Percentiles rank a stretch among this genome's conserved stretches.
Conservation (phyloP, 768 basidiomycete genomes). For the Tulasnella sp. region DNA sequence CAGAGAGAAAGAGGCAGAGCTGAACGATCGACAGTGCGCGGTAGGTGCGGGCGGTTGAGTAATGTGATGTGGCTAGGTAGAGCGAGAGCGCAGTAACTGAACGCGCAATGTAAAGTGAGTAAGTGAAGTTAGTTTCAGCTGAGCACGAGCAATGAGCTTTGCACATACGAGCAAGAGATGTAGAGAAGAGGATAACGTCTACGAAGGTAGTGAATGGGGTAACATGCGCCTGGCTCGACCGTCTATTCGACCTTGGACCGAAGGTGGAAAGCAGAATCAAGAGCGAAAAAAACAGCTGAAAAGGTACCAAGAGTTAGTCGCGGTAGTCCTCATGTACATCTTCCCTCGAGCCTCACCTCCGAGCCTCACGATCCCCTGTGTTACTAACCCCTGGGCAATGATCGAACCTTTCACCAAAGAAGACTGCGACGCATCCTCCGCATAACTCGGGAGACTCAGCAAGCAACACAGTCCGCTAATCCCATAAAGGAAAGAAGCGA, state of each 20-base stretch:
- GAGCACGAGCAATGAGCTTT: too few relatives aligned
- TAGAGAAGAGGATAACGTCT: too few relatives aligned
- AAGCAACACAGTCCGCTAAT: background rate
- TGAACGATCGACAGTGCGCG: background rate
- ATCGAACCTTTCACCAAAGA: background rate
- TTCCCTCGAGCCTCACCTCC: background rate
- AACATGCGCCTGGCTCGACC: background rate
- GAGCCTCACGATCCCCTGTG: background rate
- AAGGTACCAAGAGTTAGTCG: background rate
- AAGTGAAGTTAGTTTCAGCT: too few relatives aligned
- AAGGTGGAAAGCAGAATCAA: background rate
- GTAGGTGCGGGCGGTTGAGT: too few relatives aligned
- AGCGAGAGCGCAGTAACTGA: too few relatives aligned
- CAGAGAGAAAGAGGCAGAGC: background rate
- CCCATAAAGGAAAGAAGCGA: background rate
- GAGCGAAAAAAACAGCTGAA: background rate
- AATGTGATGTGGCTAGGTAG: too few relatives aligned
- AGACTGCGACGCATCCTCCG: background rate
- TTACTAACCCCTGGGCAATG: background rate
- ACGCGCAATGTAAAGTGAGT: too few relatives aligned
- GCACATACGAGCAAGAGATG: too few relatives aligned
- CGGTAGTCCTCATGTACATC: background rate
- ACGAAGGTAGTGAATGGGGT: too few relatives aligned
- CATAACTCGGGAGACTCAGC: background rate
- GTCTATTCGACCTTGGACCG: background rate